Evolutionary conservation across 768 basidiomycete species (phyloP).

Genomic region (Lactarius indigo): DNA sequence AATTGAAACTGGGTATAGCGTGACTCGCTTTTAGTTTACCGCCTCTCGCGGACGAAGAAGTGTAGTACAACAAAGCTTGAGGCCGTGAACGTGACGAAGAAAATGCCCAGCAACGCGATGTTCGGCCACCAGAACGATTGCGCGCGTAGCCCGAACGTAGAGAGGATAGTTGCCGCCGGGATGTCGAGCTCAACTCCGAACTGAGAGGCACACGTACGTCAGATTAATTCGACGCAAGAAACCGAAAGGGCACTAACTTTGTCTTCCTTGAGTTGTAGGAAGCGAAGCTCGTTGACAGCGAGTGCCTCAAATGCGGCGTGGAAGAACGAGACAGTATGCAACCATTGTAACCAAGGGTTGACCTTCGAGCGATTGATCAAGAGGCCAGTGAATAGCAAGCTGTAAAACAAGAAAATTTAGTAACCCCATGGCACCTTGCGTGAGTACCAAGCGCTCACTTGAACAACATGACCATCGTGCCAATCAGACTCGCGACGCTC

Average conservation of each 20-base stretch:
- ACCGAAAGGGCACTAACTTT: slow-evolving; percentile 51
- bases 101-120: slow-evolving; percentile 77
- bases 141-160: slow-evolving; percentile 87
- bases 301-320: slow-evolving; percentile 98
- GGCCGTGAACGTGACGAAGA: slow-evolving; percentile 77
- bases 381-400: slow-evolving; percentile 91
- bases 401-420: slow-evolving; percentile 32
- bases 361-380: slow-evolving; percentile 92
- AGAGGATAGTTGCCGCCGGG: slow-evolving; percentile 92
- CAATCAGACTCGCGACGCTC: slow-evolving; percentile 89
- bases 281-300: slow-evolving; percentile 95
- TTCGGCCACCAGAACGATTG: slow-evolving; percentile 99
- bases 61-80: slow-evolving; percentile 79
- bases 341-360: slow-evolving; percentile 67
- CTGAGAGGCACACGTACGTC: slow-evolving; percentile 39
- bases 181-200: slow-evolving; percentile 97
- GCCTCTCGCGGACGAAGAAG: slow-evolving; percentile 82
- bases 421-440: neutral
- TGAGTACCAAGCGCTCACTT: slow-evolving; percentile 59
- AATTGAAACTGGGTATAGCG: slow-evolving; percentile 8
- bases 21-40: slow-evolving; percentile 31
- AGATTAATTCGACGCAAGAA: neutral
- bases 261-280: slow-evolving; percentile 87
- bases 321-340: slow-evolving; percentile 94
- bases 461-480: slow-evolving; percentile 95